Evolutionary conservation across 176 grass and related monocot species (phyloP), one percentile per base, ranked within the genome.

Genomic region (Cenchrus fungigraminus): DNA sequence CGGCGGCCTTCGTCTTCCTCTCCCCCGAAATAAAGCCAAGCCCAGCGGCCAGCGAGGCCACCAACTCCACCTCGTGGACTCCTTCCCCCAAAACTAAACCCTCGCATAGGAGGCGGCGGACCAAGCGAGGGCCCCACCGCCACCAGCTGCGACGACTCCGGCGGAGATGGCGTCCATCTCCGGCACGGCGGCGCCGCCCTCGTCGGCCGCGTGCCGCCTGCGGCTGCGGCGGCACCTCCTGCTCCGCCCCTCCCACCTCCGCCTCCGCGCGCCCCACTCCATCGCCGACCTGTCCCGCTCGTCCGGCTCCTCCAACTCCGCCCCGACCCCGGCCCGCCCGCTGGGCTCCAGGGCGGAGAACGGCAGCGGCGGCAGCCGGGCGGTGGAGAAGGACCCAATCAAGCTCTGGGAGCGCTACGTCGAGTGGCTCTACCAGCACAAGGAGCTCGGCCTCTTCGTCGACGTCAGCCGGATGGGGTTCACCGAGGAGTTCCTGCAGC

Each of bases 341-440:
- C 72, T 84, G 66, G 55, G 78, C 42, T 19, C 83, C 43, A 34
- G 65, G 49, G 44, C 78, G 19, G 75, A 61, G 45, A 71, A 82
- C 79, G 87, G 37, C 43, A 77, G 78, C 53, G 34, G 42, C 49
- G 62, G 57, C 42, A 6, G 15, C 53, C 75, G 61, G 8, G 28
- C 83, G 16, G 73, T 99, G 25, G 94, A 97, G 88, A 99, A 99
- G 84, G 94, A 99, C 75, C 94, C 97, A 67, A 80, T 92, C 73
- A 94, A 82, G 53, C 91, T 97, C 28, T 99, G 97, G 97, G 85
- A 91, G 29, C 81, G 97, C 13, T 99, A 97, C 70, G 86, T 97
- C 8, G 90, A 97, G 71, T 99, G 97, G 97, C 79, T 99, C 9
- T 99, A 99, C 91, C 94, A 97, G 91, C 97, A 99, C 91, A 99